Evolutionary conservation across 2,329 filamentous ascomycete species (phyloP), one percentile per base, ranked within the genome.

Genomic region (Intubia oerlemansii): DNA sequence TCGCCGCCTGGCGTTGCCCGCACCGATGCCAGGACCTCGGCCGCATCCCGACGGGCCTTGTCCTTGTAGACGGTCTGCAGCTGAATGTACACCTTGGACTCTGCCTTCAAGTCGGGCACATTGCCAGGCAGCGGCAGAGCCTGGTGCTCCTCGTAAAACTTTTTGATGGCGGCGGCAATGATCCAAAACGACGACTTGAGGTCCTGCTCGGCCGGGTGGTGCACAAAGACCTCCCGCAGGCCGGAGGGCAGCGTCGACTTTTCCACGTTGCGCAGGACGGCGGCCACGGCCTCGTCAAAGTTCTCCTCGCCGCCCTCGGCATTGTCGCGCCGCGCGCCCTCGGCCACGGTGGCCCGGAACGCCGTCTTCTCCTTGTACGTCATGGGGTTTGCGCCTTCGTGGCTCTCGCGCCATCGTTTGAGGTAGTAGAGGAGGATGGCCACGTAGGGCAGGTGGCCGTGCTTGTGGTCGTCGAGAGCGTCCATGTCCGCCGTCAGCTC

Each of bases 21-120:
- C 24, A 81, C 71, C 10, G 52, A 66, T 10, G 58, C 52, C 3
- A 81, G 52, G 3, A 95, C 76, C 48, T 91, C 76, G 17, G 66
- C 63, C 10, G 73, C 56, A 42, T 98, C 88, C 42, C 65, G 56
- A 19, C 76, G 69, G 24, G 88, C 82, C 49, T 92, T 91, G 14
- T 59, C 52, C 51, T 91, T 93, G 65, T 95, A 98, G 34, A 95
- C 68, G 41, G 78, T 85, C 47, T 95, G 88, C 10, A 98, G 62
- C 41, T 72, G 62, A 39, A 98, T 75, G 53, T 98, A 98, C 36
- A 90, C 76, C 32, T 62, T 68, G 4, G 84, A 92, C 44, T 85
- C 68, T 3, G 88, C 82, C 55, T 98, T 98, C 88, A 98, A 98
- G 48, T 98, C 88, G 2, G 90, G 88, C 2, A 98, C 57, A 4